Percentiles rank a stretch among this genome's conserved stretches.
These are phyloP conservation scores for Trypanosoma avium DNA, from an alignment of 208 protist genomes.

Conservation along the genomic window DNA sequence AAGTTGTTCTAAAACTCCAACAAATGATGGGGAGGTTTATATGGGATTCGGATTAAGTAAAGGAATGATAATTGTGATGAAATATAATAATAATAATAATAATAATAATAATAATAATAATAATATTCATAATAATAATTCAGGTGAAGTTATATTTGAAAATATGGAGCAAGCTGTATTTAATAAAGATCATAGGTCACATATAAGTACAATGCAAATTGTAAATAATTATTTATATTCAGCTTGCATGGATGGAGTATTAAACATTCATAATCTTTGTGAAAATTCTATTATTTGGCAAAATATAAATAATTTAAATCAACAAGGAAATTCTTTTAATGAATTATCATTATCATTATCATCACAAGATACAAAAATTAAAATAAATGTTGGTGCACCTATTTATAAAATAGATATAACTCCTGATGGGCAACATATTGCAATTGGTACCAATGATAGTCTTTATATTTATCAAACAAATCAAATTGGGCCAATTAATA, in stretches of 20 bases:
- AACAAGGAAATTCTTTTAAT: too few relatives aligned
- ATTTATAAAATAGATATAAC: constrained; percentile 38
- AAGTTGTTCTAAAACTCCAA: constrained; percentile 6
- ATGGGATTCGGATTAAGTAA: constrained; percentile 25
- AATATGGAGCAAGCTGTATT: background rate
- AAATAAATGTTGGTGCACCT: constrained; percentile 29
- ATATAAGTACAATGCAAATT: constrained; percentile 34
- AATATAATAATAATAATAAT: too few relatives aligned
- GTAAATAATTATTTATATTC: constrained; percentile 28
- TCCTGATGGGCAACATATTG: constrained; percentile 33
- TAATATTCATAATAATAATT: too few relatives aligned
- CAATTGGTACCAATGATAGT: constrained; percentile 35
- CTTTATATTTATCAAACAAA: constrained; percentile 32
- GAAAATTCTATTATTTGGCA: constrained; percentile 17
- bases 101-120: too few relatives aligned
- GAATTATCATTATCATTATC: background rate
- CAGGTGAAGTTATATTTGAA: background rate
- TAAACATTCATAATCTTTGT: constrained; percentile 28
- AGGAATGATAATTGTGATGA: constrained; percentile 25
- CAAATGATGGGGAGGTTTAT: constrained; percentile 17
- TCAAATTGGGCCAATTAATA: constrained; percentile 19
- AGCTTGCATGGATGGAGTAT: constrained; percentile 29
- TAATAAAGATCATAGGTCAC: constrained; percentile 1
- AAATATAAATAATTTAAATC: too few relatives aligned
- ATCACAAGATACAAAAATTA: background rate